A percentile compares a stretch with the other conserved stretches of the same genome.
phyloP scores from a whole-genome alignment of 169 alveolate genomes.

The Theileria annulata region DNA sequence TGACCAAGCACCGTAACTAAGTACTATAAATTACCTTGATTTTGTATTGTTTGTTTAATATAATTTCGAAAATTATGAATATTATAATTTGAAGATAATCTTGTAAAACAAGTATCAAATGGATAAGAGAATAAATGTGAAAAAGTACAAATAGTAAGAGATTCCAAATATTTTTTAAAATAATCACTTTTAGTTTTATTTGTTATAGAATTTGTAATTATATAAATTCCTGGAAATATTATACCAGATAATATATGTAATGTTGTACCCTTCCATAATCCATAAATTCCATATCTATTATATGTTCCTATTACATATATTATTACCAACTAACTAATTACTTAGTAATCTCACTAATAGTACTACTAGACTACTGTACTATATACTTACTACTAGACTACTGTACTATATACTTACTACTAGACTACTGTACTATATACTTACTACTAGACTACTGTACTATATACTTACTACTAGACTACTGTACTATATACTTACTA shows the following conservation, averaged over 20 bases:
- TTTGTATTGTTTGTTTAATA: not conserved
- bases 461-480: too few relatives aligned
- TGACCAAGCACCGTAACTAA: not conserved
- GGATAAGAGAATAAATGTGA: conserved; percentile 65
- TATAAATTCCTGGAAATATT: conserved; percentile 48
- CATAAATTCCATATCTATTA: conserved; percentile 28
- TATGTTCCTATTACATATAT: conserved; percentile 28
- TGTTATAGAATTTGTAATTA: conserved; percentile 10
- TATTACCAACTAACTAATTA: too few relatives aligned
- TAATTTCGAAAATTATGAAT: not conserved
- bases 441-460: too few relatives aligned
- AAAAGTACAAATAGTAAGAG: conserved; percentile 23
- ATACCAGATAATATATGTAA: conserved; percentile 45
- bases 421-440: too few relatives aligned
- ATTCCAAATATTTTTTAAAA: conserved; percentile 20
- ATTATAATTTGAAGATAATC: conserved; percentile 21
- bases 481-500: too few relatives aligned
- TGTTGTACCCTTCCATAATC: conserved; percentile 49
- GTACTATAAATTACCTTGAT: conserved; percentile 1
- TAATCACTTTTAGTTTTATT: conserved; percentile 19
- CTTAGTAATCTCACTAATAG: not conserved
- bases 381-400: too few relatives aligned
- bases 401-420: too few relatives aligned
- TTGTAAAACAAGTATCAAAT: conserved; percentile 56
- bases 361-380: not conserved